phyloP scores from a whole-genome alignment of 768 basidiomycete genomes.

The Neoboletus brunneissimus region DNA sequence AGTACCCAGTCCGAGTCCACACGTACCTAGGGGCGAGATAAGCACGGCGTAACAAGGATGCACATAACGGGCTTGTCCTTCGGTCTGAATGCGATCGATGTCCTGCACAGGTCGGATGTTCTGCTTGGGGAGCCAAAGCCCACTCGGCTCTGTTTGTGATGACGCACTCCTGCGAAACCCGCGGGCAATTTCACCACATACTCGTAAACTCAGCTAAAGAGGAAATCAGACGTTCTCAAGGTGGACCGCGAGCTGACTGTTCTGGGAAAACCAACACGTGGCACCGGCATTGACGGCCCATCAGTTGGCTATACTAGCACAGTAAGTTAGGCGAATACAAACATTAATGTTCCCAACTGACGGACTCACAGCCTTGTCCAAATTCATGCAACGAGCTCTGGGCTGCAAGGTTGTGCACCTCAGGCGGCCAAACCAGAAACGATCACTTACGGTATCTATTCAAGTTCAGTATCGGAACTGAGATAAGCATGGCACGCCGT shows the following conservation, averaged over 20 bases:
- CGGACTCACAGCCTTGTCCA: slow-evolving; percentile 14
- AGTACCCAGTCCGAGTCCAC: neutral
- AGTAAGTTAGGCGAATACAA: slow-evolving; percentile 20
- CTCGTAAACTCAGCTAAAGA: slow-evolving; percentile 15
- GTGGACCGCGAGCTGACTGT: slow-evolving; percentile 7
- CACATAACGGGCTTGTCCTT: neutral
- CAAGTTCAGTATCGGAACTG: neutral
- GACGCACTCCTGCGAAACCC: slow-evolving; percentile 24
- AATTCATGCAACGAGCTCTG: neutral
- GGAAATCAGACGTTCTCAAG: slow-evolving; percentile 18
- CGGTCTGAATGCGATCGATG: neutral
- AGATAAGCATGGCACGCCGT: neutral
- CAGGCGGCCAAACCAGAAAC: neutral
- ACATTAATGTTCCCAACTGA: slow-evolving; percentile 10
- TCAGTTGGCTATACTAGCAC: neutral
- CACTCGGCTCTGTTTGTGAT: slow-evolving; percentile 13
- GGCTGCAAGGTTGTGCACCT: neutral
- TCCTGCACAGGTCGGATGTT: neutral
- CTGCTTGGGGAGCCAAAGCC: neutral
- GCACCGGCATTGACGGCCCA: slow-evolving; percentile 1
- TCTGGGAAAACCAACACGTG: slow-evolving; percentile 20
- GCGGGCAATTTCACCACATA: slow-evolving; percentile 14
- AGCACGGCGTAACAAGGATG: slow-evolving; percentile 10
- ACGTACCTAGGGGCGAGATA: slow-evolving; percentile 11
- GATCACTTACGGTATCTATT: neutral